These are phyloP conservation scores for Mycena kentingensis DNA, from an alignment of 768 basidiomycete genomes.

Conservation along the genomic window DNA sequence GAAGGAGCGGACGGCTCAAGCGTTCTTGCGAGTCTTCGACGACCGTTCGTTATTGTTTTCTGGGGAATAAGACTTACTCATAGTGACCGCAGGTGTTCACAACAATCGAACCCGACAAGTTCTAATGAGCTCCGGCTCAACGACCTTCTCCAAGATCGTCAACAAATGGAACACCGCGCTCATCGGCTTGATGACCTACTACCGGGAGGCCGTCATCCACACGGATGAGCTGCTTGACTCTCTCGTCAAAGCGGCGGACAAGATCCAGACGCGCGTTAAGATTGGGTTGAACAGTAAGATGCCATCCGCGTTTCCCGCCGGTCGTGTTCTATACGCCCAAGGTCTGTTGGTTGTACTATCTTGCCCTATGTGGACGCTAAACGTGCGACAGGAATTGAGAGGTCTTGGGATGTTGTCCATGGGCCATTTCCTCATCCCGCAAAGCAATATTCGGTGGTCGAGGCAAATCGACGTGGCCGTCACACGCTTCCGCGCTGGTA, in stretches of 20 bases:
- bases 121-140: slow-evolving; percentile 97
- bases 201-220: slow-evolving; percentile 95
- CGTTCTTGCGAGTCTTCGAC: slow-evolving; percentile 96
- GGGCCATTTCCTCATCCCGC: slow-evolving; percentile 98
- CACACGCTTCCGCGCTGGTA: slow-evolving; percentile 98
- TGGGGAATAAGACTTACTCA: background rate
- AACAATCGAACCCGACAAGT: slow-evolving; percentile 97
- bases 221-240: slow-evolving; percentile 95
- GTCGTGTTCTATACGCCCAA: slow-evolving; percentile 96
- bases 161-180: slow-evolving; percentile 98
- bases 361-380: slow-evolving; percentile 3
- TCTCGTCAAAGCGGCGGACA: slow-evolving; percentile 98
- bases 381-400: slow-evolving; percentile 71
- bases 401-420: slow-evolving; percentile 99
- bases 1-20: slow-evolving; percentile 97
- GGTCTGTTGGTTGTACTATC: slow-evolving; percentile 35
- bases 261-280: slow-evolving; percentile 99
- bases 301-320: slow-evolving; percentile 98
- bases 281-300: slow-evolving; percentile 98
- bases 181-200: slow-evolving; percentile 97
- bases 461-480: slow-evolving; percentile 98
- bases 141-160: slow-evolving; percentile 98
- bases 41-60: slow-evolving; percentile 53
- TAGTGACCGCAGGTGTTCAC: slow-evolving; percentile 67
- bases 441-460: slow-evolving; percentile 96